Base-by-base conservation (phyloP, 805 yeast genomes). In the Wickerhamomyces pijperi region DNA sequence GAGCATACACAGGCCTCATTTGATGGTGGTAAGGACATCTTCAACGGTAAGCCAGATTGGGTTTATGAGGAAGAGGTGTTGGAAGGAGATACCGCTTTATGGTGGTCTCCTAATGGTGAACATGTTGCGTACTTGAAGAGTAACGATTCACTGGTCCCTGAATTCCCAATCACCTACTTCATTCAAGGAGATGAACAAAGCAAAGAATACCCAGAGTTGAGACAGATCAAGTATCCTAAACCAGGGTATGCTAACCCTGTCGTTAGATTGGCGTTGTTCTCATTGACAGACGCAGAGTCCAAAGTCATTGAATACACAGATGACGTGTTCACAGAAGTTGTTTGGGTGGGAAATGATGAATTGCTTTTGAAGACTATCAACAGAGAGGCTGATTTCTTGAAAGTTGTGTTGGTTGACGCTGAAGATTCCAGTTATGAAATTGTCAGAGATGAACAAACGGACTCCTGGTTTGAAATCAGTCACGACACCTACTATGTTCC, bases 11-110 rank as follows among this genome's bases (percentile, higher is more conserved):
- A 50, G 5, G 78, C 76, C 45, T 82, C 96, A 0, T 43, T 44
- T 32, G 92, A 82, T 51, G 95, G 95, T 14, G 76, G 78, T 28
- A 68, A 65, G 2, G 68, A 74, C 45, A 65, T 84, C 7, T 85
- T 86, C 60, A 82, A 87, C 54, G 96, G 95, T 2, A 78, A 79
- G 44, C 94, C 95, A 0, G 95, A 86, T 54, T 86, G 96, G 96
- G 94, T 85, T 7, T 86, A 86, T 49, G 96, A 87, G 53, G 96
- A 86, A 48, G 96, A 86, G 58, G 92, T 86, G 1, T 69, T 82
- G 39, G 76, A 74, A 28, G 70, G 74, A 19, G 86, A 79, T 48
- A 60, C 68, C 18, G 84, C 88, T 1, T 47, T 85, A 36, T 86
- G 94, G 94, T 87, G 95, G 95, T 80, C 94, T 5, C 84, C 84